phyloP scores from a whole-genome alignment of 306 rosid genomes.

The Mimosa bimucronata region DNA sequence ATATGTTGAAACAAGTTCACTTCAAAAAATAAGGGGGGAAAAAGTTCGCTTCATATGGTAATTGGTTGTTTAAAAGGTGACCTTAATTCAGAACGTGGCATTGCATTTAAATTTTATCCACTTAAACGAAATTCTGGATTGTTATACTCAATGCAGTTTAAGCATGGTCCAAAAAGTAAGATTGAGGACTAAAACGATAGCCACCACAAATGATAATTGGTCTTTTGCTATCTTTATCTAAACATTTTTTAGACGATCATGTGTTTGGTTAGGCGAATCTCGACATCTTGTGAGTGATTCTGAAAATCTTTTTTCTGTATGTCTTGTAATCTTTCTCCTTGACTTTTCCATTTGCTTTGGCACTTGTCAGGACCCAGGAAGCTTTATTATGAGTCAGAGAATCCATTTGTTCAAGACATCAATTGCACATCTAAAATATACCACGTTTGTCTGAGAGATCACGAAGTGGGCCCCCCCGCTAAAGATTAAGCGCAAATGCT shows the following conservation, averaged over 20 bases:
- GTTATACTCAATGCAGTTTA: too few relatives aligned
- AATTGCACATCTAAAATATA: slow-evolving; percentile 6
- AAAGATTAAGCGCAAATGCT: background rate
- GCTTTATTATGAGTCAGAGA: background rate
- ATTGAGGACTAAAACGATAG: too few relatives aligned
- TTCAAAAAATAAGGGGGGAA: too few relatives aligned
- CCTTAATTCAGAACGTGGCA: background rate
- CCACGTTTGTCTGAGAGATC: background rate
- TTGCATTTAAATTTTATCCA: background rate
- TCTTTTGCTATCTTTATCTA: background rate
- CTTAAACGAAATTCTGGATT: background rate
- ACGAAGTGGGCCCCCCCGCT: background rate
- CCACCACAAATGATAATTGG: background rate
- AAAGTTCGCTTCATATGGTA: too few relatives aligned
- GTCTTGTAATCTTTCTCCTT: background rate
- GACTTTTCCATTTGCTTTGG: slow-evolving; percentile 12
- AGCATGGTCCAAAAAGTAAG: background rate
- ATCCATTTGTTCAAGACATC: slow-evolving; percentile 12
- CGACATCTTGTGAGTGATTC: background rate
- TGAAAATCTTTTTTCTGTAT: background rate
- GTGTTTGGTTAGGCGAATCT: slow-evolving; percentile 18
- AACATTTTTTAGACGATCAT: background rate
- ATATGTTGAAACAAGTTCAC: background rate
- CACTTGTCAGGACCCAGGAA: background rate
- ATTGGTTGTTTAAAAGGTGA: background rate